A percentile compares a stretch with the other conserved stretches of the same genome.
Conservation (phyloP, 352 stramenopile genomes). For the Nothophytophthora sp. region DNA sequence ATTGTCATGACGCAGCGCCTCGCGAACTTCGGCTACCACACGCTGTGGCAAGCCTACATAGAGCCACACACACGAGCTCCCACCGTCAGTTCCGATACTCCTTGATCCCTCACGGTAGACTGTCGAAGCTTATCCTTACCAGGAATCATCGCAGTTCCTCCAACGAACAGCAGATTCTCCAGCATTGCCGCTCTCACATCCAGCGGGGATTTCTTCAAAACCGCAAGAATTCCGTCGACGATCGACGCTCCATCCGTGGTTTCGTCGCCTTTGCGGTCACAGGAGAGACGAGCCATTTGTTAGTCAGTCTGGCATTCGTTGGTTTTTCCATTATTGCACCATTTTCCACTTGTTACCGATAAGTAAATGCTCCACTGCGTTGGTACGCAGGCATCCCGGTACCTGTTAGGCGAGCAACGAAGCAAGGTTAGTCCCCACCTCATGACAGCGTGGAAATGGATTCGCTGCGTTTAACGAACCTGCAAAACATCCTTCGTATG, state of each 20-base stretch:
- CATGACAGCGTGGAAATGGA: not conserved
- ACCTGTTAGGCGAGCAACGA: constrained; percentile 25
- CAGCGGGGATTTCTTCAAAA: constrained; percentile 59
- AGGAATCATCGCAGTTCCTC: constrained; percentile 78
- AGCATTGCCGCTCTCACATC: constrained; percentile 67
- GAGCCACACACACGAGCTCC: constrained; percentile 1
- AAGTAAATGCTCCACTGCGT: constrained; percentile 50
- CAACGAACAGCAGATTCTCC: constrained; percentile 77
- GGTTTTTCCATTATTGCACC: too few relatives aligned
- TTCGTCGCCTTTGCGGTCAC: constrained; percentile 31
- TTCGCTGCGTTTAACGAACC: constrained; percentile 18
- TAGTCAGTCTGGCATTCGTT: too few relatives aligned
- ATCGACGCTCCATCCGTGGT: constrained; percentile 46
- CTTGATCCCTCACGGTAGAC: not conserved
- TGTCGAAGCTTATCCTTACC: constrained; percentile 33
- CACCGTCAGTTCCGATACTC: not conserved
- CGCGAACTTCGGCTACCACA: constrained; percentile 46
- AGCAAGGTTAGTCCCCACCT: not conserved
- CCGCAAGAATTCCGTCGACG: constrained; percentile 49
- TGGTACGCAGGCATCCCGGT: constrained; percentile 34
- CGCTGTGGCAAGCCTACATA: constrained; percentile 51
- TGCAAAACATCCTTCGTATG: constrained; percentile 33
- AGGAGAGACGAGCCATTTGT: not conserved
- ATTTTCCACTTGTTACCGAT: constrained; percentile 23
- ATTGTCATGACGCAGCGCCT: constrained; percentile 37